Evolutionary conservation across 2,329 filamentous ascomycete genomes (phyloP).

Genomic region (Colletotrichum sp.): DNA sequence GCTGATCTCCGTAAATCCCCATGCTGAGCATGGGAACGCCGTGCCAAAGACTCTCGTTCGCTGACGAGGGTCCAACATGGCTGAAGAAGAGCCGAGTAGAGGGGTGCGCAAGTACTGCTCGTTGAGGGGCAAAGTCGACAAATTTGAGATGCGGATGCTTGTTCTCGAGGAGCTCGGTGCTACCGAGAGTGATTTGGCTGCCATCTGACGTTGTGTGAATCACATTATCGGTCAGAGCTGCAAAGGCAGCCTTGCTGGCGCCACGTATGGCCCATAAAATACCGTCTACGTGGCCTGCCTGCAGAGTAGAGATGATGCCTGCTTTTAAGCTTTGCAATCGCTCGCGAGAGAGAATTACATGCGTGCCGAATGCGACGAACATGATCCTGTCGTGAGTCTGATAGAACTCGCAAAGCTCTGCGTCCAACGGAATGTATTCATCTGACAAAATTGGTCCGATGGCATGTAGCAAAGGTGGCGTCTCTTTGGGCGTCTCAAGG

Average conservation of each 20-base stretch:
- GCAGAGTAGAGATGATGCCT: neutral
- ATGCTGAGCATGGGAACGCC: constrained; percentile 40
- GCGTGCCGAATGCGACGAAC: constrained; percentile 46
- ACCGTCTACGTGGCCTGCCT: neutral
- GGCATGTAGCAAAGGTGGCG: constrained; percentile 41
- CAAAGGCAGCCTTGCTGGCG: neutral
- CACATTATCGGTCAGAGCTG: neutral
- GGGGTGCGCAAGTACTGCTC: constrained; percentile 41
- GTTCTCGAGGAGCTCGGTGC: constrained; percentile 31
- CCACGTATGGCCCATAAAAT: neutral
- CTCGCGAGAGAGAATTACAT: constrained; percentile 35
- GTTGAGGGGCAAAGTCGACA: constrained; percentile 42
- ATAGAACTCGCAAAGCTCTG: constrained; percentile 31
- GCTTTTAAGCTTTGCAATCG: constrained; percentile 34
- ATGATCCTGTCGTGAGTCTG: constrained; percentile 31
- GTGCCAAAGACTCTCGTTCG: constrained; percentile 45
- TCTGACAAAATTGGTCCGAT: constrained; percentile 46
- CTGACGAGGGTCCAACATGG: constrained; percentile 44
- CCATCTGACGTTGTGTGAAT: neutral
- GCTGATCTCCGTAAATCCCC: constrained; percentile 46
- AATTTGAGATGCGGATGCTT: constrained; percentile 33
- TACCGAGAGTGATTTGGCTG: neutral
- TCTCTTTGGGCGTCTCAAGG: constrained; percentile 44
- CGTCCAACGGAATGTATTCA: constrained; percentile 35
- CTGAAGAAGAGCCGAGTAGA: constrained; percentile 41